Base-by-base conservation (phyloP, 2,329 filamentous ascomycete species). In the Talaromyces verruculosus region DNA sequence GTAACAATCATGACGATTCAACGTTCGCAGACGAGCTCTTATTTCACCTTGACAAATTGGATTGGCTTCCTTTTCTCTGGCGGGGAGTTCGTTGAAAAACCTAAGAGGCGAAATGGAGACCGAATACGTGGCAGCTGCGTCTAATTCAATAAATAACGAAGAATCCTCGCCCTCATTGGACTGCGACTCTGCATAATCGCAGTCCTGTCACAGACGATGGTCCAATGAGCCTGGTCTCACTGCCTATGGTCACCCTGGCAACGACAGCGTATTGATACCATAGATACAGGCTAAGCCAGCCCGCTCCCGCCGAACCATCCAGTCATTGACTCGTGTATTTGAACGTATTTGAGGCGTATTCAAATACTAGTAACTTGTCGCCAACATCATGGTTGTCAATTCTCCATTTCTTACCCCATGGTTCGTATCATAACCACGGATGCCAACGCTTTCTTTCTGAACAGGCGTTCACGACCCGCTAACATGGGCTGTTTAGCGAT, bases 251-350 rank as follows among this genome's bases (percentile, higher is more conserved):
- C 61, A 43, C 61, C 61, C 47, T 37, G 47, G 39, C 47, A 63
- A 63, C 61, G 10, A 8, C 17, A 22, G 1, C 33, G 53, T 57
- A 57, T 17, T 37, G 19, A 37, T 57, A 55, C 51, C 51, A 22
- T 37, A 35, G 17, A 55, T 35, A 57, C 53, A 25, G 53, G 30
- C 53, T 22, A 37, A 37, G n/a, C 53, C 60, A 47, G 61, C 35
- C 61, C 61, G 61, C 61, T 63, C 61, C 61, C 61, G 47, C n/a
- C 35, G 61, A 63, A 55, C 61, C 47, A 51, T 30, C 28, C 19
- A 45, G 25, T 53, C 49, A 33, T 30, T n/a, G 45, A 30, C 28
- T 13, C 17, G 25, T 30, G 19, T 51, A 25, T 51, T 22, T 22
- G 43, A 17, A 30, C 47, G 47, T 51, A 51, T 28, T 13, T 47